phyloP scores from a whole-genome alignment of 2,329 filamentous ascomycete genomes.

The Claviceps paspali region DNA sequence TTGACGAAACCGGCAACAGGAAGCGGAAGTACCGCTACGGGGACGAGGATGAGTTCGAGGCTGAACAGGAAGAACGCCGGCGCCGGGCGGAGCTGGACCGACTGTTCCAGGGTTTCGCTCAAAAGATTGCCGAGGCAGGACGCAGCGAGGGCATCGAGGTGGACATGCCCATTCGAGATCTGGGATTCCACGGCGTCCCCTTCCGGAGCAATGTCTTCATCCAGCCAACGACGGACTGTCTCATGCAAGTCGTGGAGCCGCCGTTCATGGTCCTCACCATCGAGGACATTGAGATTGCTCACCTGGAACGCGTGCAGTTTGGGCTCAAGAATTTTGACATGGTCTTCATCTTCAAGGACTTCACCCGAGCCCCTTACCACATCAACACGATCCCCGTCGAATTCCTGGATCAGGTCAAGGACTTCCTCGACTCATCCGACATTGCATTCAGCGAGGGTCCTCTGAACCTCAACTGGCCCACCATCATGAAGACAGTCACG shows the following conservation, averaged over 20 bases:
- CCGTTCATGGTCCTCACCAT: conserved; percentile 93
- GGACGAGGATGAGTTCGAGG: conserved; percentile 97
- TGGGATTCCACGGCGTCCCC: conserved; percentile 93
- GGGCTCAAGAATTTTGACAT: conserved; percentile 98
- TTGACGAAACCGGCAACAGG: conserved; percentile 95
- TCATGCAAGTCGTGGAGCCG: conserved; percentile 92
- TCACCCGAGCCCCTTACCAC: conserved; percentile 75
- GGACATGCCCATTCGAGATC: conserved; percentile 90
- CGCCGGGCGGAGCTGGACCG: conserved; percentile 85
- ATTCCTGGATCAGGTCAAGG: conserved; percentile 85
- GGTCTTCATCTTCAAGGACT: conserved; percentile 97
- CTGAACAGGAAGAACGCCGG: conserved; percentile 90
- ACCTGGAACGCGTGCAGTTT: conserved; percentile 90
- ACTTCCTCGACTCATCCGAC: conserved; percentile 92
- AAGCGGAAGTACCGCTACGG: conserved; percentile 96
- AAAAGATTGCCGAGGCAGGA: conserved; percentile 93
- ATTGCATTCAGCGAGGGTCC: conserved; percentile 90
- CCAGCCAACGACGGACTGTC: conserved; percentile 88
- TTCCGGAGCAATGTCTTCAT: conserved; percentile 91
- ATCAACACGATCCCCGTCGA: conserved; percentile 98
- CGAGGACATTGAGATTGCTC: conserved; percentile 89
- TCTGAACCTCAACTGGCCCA: conserved; percentile 95
- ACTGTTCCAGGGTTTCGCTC: conserved; percentile 88
- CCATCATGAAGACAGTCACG: conserved; percentile 98
- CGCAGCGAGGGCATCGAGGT: conserved; percentile 83